These are phyloP conservation scores for Xylaria hypoxylon DNA, from an alignment of 2,329 filamentous ascomycete species.

Conservation along the genomic window DNA sequence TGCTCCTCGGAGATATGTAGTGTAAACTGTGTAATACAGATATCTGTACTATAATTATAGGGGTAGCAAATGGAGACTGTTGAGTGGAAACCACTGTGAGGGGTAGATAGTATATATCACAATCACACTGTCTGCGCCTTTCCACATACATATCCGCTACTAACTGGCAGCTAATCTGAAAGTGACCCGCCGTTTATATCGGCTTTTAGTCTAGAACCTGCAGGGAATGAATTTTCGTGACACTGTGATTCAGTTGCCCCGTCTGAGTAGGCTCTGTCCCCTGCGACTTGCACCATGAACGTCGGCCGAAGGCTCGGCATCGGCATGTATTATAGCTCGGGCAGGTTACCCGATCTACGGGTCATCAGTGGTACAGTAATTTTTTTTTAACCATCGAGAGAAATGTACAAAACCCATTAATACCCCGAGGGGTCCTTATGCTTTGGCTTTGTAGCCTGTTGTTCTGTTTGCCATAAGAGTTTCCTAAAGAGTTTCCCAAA, in stretches of 20 bases:
- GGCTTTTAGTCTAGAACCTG: too few relatives aligned
- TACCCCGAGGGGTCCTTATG: constrained; percentile 10
- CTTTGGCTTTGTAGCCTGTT: neutral
- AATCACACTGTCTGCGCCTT: too few relatives aligned
- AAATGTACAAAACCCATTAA: constrained; percentile 25
- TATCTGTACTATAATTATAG: too few relatives aligned
- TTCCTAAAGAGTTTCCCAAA: neutral
- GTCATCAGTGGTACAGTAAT: neutral
- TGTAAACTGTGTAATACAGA: too few relatives aligned
- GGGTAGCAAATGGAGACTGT: too few relatives aligned
- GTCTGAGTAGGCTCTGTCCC: constrained; percentile 5
- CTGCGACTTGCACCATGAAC: neutral
- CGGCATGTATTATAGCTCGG: constrained; percentile 13
- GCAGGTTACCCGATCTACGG: constrained; percentile 21
- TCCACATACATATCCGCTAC: too few relatives aligned
- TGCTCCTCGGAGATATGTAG: too few relatives aligned
- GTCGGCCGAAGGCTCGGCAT: constrained; percentile 24
- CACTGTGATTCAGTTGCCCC: constrained; percentile 14
- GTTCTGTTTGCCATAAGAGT: neutral
- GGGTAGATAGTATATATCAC: too few relatives aligned
- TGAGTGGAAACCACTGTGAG: too few relatives aligned
- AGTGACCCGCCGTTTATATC: too few relatives aligned
- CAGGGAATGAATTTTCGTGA: neutral
- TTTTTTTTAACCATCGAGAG: neutral
- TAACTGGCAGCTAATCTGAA: too few relatives aligned